Percentiles rank a stretch among this genome's conserved stretches.
Conservation (phyloP, 768 basidiomycete genomes). For the Hirschioporus abietinus region DNA sequence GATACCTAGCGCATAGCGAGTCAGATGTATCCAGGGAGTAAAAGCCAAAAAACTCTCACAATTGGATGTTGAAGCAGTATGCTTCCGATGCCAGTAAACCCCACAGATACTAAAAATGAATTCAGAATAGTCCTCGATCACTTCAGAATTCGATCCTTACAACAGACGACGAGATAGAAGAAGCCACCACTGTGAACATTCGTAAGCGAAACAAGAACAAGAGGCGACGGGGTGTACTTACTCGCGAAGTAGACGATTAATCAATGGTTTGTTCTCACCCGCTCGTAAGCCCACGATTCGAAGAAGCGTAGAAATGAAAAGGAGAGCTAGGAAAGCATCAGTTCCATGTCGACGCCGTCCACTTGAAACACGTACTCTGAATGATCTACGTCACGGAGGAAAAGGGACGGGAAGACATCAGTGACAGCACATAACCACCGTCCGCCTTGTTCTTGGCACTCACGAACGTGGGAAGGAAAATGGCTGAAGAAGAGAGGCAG, state of each 20-base stretch:
- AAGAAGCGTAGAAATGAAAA: neutral
- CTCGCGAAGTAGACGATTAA: neutral
- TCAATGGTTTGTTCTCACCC: neutral
- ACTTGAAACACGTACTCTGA: neutral
- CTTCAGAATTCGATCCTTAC: neutral
- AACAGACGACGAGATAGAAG: neutral
- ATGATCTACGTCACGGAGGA: conserved; percentile 1
- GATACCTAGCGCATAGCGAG: neutral
- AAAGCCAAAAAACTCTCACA: neutral
- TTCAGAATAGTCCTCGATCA: neutral
- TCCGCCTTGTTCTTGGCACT: neutral
- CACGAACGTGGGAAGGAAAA: conserved; percentile 4
- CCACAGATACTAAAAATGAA: neutral
- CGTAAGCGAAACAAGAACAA: neutral
- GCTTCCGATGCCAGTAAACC: neutral
- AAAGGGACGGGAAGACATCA: neutral
- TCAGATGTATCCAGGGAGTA: neutral
- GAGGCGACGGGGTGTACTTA: neutral
- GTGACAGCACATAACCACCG: neutral
- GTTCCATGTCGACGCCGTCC: neutral
- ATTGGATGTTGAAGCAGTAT: neutral
- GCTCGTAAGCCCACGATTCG: neutral
- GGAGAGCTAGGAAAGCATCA: neutral
- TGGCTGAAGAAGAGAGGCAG: neutral
- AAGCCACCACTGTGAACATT: neutral